phyloP scores from a whole-genome alignment of 2,329 filamentous ascomycete species.

The Colletotrichum tropicicola region DNA sequence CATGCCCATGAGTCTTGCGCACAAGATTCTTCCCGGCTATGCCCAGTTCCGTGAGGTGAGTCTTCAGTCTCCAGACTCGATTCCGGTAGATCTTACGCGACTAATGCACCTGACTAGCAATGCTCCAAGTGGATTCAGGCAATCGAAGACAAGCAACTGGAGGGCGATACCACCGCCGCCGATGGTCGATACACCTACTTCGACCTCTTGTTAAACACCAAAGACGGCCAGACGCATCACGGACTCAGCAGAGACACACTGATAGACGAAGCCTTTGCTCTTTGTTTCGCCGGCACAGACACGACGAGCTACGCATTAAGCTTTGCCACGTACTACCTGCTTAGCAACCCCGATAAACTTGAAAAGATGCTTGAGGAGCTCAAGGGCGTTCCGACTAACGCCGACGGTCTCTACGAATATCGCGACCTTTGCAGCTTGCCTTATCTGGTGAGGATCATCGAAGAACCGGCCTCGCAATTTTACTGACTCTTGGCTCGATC shows the following conservation, averaged over 20 bases:
- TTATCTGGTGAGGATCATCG: not conserved
- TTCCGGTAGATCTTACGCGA: too few species aligned
- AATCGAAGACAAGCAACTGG: not conserved
- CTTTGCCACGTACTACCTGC: not conserved
- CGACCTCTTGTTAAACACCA: not conserved
- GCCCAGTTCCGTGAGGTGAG: slow-evolving; percentile 6
- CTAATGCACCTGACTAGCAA: not conserved
- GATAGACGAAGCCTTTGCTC: not conserved
- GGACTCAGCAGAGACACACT: not conserved
- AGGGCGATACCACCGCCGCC: not conserved
- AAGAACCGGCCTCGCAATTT: not conserved
- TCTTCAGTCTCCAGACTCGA: too few species aligned
- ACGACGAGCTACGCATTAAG: not conserved
- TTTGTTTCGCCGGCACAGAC: slow-evolving; percentile 4
- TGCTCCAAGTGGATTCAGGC: not conserved
- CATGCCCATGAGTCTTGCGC: not conserved
- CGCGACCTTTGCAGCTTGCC: not conserved
- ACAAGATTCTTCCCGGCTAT: not conserved
- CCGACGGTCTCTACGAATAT: not conserved
- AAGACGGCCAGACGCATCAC: slow-evolving; percentile 3
- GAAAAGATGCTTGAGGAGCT: not conserved
- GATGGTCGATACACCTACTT: slow-evolving; percentile 2
- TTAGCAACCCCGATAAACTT: not conserved
- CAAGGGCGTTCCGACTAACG: not conserved
- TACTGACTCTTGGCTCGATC: not conserved